These are phyloP conservation scores for Pseudocohnilembus persalinus DNA, from an alignment of 169 alveolate species.

Conservation along the genomic window DNA sequence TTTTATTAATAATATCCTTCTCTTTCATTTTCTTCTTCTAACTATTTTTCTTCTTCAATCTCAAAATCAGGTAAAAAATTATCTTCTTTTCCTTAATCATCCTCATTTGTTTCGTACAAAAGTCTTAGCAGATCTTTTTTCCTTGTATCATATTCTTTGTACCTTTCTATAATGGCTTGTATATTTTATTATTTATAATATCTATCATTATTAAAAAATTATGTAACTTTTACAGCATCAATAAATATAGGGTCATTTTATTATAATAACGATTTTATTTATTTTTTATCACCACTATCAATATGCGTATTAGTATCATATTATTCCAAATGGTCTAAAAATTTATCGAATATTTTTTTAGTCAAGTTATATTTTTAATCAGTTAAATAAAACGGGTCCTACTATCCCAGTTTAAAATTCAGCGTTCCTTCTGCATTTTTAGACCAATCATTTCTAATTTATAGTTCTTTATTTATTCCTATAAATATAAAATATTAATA, in stretches of 20 bases:
- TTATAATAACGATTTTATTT: too few species aligned
- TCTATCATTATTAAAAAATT: background rate
- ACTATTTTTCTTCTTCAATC: background rate
- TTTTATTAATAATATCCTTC: background rate
- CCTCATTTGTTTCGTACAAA: background rate
- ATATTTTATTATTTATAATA: too few species aligned
- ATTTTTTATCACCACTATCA: too few species aligned
- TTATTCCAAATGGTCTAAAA: too few species aligned
- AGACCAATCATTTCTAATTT: background rate
- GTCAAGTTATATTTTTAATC: background rate
- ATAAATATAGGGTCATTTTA: background rate
- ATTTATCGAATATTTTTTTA: too few species aligned
- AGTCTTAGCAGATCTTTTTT: background rate
- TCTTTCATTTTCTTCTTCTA: background rate
- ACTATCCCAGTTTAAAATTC: background rate
- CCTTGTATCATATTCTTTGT: background rate
- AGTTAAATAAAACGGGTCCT: background rate
- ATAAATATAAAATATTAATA: too few species aligned
- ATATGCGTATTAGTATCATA: too few species aligned
- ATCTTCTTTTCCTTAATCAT: background rate
- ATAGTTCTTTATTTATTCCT: background rate
- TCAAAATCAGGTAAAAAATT: background rate
- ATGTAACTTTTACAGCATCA: background rate
- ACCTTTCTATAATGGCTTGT: background rate
- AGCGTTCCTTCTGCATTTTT: background rate